Percentiles rank a stretch among this genome's conserved stretches.
Conservation (phyloP, 1,139 yeast genomes). For the Zygoascus sp. region DNA sequence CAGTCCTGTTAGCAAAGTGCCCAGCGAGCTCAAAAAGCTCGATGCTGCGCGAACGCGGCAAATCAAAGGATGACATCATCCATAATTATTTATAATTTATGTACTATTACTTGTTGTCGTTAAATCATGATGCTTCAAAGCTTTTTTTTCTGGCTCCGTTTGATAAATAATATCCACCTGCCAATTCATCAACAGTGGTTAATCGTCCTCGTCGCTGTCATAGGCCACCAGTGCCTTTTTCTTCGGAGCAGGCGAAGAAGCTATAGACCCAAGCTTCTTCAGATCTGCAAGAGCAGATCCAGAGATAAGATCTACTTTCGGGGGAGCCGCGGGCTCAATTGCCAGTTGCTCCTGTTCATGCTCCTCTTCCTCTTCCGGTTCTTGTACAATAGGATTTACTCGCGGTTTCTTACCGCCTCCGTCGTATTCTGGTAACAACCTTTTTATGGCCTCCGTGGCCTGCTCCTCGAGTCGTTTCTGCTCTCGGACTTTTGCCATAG, state of each 20-base stretch:
- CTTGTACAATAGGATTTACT: neutral
- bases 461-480: slow-evolving; percentile 37
- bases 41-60: slow-evolving; percentile 12
- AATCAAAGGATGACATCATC: neutral
- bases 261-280: neutral
- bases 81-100: slow-evolving; percentile 2
- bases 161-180: neutral
- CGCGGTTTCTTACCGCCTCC: slow-evolving; percentile 14
- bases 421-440: slow-evolving; percentile 32
- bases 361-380: slow-evolving; percentile 1
- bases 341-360: neutral
- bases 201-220: slow-evolving; percentile 14
- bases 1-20: slow-evolving; percentile 43
- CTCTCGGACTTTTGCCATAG: slow-evolving; percentile 54
- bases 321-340: neutral
- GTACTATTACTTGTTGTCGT: neutral
- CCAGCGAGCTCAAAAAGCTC: slow-evolving; percentile 12
- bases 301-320: slow-evolving; percentile 3
- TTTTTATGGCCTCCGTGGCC: slow-evolving; percentile 38
- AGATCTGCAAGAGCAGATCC: slow-evolving; percentile 9
- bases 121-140: too few species aligned
- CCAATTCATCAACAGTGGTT: too few species aligned
- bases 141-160: neutral
- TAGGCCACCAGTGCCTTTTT: slow-evolving; percentile 6
- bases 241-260: neutral